Evolutionary conservation across 2,329 filamentous ascomycete genomes (phyloP).

Genomic region (Pseudopithomyces chartarum): DNA sequence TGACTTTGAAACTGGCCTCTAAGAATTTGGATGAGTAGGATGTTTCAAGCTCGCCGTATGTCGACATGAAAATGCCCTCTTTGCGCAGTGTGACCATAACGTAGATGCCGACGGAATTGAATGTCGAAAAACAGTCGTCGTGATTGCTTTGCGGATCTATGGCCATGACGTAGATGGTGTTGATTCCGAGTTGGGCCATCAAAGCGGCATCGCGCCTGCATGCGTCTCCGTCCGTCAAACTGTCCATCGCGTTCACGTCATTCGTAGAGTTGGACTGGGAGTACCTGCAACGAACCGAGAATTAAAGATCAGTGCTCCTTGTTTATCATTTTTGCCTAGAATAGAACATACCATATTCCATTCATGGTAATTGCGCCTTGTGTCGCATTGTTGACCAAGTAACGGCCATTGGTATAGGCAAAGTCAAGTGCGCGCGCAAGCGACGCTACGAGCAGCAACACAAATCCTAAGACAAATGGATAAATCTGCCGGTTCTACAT

Average conservation of each 20-base stretch:
- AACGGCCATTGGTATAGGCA: constrained; percentile 6
- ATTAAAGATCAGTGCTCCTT: neutral
- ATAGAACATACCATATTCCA: constrained; percentile 8
- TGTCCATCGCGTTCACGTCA: constrained; percentile 12
- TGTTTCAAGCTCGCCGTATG: neutral
- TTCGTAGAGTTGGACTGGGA: constrained; percentile 8
- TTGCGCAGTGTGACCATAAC: constrained; percentile 10
- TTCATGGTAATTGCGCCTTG: constrained; percentile 13
- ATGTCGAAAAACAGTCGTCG: constrained; percentile 20
- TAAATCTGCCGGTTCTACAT: too few species aligned
- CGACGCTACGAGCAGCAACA: too few species aligned
- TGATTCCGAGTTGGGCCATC: constrained; percentile 14
- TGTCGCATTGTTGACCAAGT: constrained; percentile 14
- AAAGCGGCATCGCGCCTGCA: constrained; percentile 22
- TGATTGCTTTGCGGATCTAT: constrained; percentile 14
- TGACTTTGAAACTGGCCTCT: constrained; percentile 10
- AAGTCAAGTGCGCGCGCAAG: constrained; percentile 2
- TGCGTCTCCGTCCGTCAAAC: constrained; percentile 11
- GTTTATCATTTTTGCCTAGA: too few species aligned
- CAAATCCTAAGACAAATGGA: too few species aligned
- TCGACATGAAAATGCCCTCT: constrained; percentile 1
- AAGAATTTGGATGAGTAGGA: constrained; percentile 11
- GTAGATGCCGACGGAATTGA: constrained; percentile 19
- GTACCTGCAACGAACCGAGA: constrained; percentile 25
- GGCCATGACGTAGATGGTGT: constrained; percentile 9